Percentiles rank a stretch among this genome's conserved stretches.
Evolutionary conservation across 257 asterid genomes (phyloP).

Genomic region (Henckelia pumila): DNA sequence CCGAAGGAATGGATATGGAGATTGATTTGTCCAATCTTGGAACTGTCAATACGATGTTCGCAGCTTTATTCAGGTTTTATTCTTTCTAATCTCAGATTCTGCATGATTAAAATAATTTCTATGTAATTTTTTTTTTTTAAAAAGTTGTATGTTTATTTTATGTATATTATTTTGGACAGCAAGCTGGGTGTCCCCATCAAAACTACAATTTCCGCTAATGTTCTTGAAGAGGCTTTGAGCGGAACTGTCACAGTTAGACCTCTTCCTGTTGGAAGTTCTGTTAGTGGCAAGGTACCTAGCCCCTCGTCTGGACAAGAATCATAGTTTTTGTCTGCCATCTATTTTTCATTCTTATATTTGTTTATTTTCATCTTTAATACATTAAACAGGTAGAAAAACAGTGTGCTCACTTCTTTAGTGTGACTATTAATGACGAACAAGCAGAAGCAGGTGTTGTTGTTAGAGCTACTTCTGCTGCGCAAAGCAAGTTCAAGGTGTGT

Average conservation of each 20-base stretch:
- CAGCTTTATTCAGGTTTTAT: slow-evolving; percentile 89
- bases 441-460: slow-evolving; percentile 85
- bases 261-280: slow-evolving; percentile 55
- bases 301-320: slow-evolving; percentile 20
- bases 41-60: slow-evolving; percentile 98
- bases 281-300: slow-evolving; percentile 46
- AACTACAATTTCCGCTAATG: slow-evolving; percentile 67
- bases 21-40: slow-evolving; percentile 98
- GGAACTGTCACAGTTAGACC: slow-evolving; percentile 57
- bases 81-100: slow-evolving; percentile 3
- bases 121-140: too few species aligned
- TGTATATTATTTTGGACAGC: slow-evolving; percentile 32
- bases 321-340: slow-evolving; percentile 19
- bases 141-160: slow-evolving; percentile 21
- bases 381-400: slow-evolving; percentile 92
- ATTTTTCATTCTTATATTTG: not conserved
- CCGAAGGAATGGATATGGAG: slow-evolving; percentile 99
- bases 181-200: slow-evolving; percentile 64
- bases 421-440: slow-evolving; percentile 93
- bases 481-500: not conserved
- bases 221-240: slow-evolving; percentile 92
- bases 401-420: slow-evolving; percentile 94
- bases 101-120: slow-evolving; percentile 15
- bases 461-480: slow-evolving; percentile 3
- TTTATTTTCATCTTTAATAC: not conserved